Percentiles rank a stretch among this genome's conserved stretches.
These are phyloP conservation scores for Wickerhamiella nectarea DNA, from an alignment of 805 yeast species.

Conservation along the genomic window DNA sequence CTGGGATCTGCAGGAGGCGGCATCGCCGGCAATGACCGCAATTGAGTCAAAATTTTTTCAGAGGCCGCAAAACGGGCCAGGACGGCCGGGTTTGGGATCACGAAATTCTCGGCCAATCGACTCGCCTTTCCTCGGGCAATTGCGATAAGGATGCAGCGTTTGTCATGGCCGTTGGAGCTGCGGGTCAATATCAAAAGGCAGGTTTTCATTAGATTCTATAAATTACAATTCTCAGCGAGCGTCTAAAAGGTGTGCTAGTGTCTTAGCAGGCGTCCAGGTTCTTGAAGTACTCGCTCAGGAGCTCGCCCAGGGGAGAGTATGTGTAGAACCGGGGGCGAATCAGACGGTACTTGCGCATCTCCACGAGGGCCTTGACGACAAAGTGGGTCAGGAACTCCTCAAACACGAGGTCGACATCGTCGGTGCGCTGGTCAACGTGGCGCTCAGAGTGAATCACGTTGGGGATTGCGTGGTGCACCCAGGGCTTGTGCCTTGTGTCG, in stretches of 20 bases:
- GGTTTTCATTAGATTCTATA: too few species aligned
- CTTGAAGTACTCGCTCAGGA: constrained; percentile 1
- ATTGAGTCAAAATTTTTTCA: too few species aligned
- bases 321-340: constrained; percentile 5
- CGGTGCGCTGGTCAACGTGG: constrained; percentile 20
- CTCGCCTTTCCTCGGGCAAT: neutral
- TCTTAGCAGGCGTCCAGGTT: neutral
- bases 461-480: constrained; percentile 50
- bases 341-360: constrained; percentile 16
- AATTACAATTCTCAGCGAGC: too few species aligned
- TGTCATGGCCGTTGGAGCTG: neutral
- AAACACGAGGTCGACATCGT: constrained; percentile 54
- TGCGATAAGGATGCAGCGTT: neutral
- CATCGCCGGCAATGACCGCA: too few species aligned
- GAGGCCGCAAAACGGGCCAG: too few species aligned
- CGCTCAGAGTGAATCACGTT: constrained; percentile 52
- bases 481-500: constrained; percentile 53
- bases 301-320: constrained; percentile 1
- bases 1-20: too few species aligned
- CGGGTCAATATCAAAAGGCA: too few species aligned
- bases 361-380: constrained; percentile 34
- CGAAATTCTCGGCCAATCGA: too few species aligned
- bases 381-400: constrained; percentile 59
- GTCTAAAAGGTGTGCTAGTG: too few species aligned
- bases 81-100: too few species aligned